Evolutionary conservation across 176 grass and related monocot genomes (phyloP).

Genomic region (Urochloa ruziziensis): DNA sequence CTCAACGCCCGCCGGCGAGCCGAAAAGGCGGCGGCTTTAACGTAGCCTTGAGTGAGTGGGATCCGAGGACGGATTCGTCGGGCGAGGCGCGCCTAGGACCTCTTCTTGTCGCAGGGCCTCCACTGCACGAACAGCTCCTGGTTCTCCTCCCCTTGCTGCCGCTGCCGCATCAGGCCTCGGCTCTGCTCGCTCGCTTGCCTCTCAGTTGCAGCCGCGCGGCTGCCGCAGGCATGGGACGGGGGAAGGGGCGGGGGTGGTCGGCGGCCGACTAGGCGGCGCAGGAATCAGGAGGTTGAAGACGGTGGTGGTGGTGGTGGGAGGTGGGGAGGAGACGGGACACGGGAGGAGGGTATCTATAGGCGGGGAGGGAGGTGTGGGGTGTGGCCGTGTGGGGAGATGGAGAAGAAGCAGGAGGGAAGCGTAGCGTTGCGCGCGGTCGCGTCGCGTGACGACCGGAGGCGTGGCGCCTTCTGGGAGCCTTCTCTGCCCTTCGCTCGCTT

Average conservation of each 20-base stretch:
- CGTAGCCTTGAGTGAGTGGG: neutral
- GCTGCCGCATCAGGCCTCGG: conserved; percentile 42
- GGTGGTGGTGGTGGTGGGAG: neutral
- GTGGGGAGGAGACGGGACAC: neutral
- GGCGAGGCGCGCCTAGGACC: conserved; percentile 52
- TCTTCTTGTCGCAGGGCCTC: conserved; percentile 72
- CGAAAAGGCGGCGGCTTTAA: neutral
- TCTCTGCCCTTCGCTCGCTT: neutral
- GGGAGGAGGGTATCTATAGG: conserved; percentile 24
- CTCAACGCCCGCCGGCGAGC: neutral
- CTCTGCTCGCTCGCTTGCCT: neutral
- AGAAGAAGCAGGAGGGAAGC: neutral
- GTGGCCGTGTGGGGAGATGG: neutral
- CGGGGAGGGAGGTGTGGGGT: neutral
- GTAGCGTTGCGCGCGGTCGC: neutral
- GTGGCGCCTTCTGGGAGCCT: neutral
- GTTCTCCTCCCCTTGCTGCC: conserved; percentile 51
- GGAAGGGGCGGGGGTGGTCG: no score
- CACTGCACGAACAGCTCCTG: conserved; percentile 65
- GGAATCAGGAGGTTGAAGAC: neutral
- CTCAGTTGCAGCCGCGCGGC: neutral
- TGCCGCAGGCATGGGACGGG: conserved; percentile 15
- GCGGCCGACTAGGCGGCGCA: neutral
- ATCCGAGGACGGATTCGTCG: neutral
- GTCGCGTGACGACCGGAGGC: conserved; percentile 29